These are phyloP conservation scores for Globomyces sp. DNA, from an alignment of 371 early-diverging fungal genomes.

Conservation along the genomic window DNA sequence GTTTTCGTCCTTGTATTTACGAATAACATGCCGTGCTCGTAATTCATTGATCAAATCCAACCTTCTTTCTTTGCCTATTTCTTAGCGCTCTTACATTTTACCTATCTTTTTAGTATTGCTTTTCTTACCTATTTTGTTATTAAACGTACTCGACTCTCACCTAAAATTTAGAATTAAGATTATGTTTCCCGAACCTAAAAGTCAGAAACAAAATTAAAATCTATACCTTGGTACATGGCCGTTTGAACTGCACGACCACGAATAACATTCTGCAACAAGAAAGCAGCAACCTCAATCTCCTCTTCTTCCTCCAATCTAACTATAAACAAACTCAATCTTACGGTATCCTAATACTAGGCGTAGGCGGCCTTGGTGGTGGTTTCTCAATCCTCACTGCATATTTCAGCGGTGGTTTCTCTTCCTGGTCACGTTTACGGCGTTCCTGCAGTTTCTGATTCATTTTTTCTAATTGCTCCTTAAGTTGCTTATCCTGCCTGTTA, in stretches of 20 bases:
- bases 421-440: constrained; percentile 21
- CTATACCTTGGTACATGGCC: constrained; percentile 46
- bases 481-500: constrained; percentile 36
- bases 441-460: constrained; percentile 50
- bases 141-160: no score
- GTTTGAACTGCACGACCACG: constrained; percentile 50
- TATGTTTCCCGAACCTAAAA: background rate
- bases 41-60: constrained; percentile 47
- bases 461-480: constrained; percentile 46
- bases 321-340: constrained; percentile 17
- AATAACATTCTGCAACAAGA: constrained; percentile 51
- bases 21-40: constrained; percentile 34
- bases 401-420: constrained; percentile 37
- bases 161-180: no score
- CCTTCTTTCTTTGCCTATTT: constrained; percentile 37
- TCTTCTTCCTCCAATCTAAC: constrained; percentile 33
- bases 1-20: background rate
- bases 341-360: constrained; percentile 45
- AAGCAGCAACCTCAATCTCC: constrained; percentile 43
- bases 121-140: no score
- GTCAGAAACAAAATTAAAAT: constrained; percentile 9
- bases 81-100: no score
- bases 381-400: constrained; percentile 46
- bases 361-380: constrained; percentile 49
- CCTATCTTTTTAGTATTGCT: no score